Evolutionary conservation across 2,329 filamentous ascomycete genomes (phyloP), one percentile per base, ranked within the genome.

Genomic region (Claviceps fusiformis): DNA sequence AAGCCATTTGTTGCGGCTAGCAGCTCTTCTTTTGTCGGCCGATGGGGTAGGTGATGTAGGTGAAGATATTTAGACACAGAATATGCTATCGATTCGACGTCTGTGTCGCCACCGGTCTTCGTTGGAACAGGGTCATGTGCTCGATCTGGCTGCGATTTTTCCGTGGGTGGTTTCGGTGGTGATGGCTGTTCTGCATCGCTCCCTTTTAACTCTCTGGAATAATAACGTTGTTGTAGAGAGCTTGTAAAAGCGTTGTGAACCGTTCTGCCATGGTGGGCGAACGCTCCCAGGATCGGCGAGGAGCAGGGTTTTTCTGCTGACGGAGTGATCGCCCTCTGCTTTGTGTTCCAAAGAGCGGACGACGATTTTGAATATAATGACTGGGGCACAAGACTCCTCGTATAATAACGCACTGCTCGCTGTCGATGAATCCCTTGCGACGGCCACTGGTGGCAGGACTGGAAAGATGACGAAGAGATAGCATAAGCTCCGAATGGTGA

Each of bases 11-110:
- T 90, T 5, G 93, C 92, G 24, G 88, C 86, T 41, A 98, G 76
- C 33, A 98, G 78, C 69, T 98, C 93, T 67, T 96, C 91, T 66
- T 95, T 96, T 8, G 86, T 92, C 5, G 93, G 92, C 24, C 91
- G 80, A 72, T 96, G 89, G n/a, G 86, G 82, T 68, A 90, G 81
- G 62, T 87, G 86, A 29, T 78, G 72, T 55, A 82, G 68, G 63
- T 82, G 77, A 9, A 82, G 64, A 60, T 85, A 85, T 61, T 80
- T 81, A 39, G 78, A 80, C 63, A 82, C 68, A 33, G 79, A 77
- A 48, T 73, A 67, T 17, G 75, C 69, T 48, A 79, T 70, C 3
- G 75, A 72, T 58, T 77, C 73, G 24, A 62, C 55, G 39, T 66
- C 62, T 11, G 48, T 46, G 17, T 60, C 57, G 37, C 41, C 48